Base-by-base conservation (phyloP, 2,329 filamentous ascomycete species). In the Sarocladium kiliense region DNA sequence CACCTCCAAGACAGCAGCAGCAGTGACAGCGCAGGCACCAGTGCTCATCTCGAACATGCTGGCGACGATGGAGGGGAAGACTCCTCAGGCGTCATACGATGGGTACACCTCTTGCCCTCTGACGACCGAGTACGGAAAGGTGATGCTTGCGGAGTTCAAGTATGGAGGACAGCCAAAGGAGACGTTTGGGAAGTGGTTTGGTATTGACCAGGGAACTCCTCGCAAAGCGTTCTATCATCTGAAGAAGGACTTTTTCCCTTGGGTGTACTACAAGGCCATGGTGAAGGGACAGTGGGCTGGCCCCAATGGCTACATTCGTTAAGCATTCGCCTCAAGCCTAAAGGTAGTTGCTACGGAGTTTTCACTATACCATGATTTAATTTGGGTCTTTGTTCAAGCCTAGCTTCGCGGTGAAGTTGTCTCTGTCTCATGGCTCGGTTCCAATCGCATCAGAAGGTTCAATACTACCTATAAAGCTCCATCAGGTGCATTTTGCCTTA, bases 181-280 rank as follows among this genome's bases (percentile, higher is more conserved):
- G 72, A 85, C 83, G 0, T 86, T 86, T 58, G 73, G 69, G 3
- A 66, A 72, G 3, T 69, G 66, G 44, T 18, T 47, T 16, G 44
- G 44, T 63, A 67, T 85, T n/a, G 81, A 86, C 60, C 83, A 86
- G 66, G 75, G 66, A 0, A 68, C 68, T 11, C 83, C 83, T 2
- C 74, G 81, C 3, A 74, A 76, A 3, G 70, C 77, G 0, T 86
- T 86, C 63, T 86, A 82, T 60, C 71, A 85, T 61, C 60, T 86
- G 47, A 86, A 86, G 73, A 86, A 83, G 69, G 77, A 85, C 62
- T 86, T 86, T 62, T 86, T 86, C 68, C 83, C 83, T 0, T 86
- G 82, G 82, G 82, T 86, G 2, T 86, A 86, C 67, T 77, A 74
- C 54, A 76, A 79, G 39, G 75, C 74, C 34, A 78, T 84, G 76